phyloP scores from a whole-genome alignment of 2,329 filamentous ascomycete genomes.

The Thielaviopsis euricoi region DNA sequence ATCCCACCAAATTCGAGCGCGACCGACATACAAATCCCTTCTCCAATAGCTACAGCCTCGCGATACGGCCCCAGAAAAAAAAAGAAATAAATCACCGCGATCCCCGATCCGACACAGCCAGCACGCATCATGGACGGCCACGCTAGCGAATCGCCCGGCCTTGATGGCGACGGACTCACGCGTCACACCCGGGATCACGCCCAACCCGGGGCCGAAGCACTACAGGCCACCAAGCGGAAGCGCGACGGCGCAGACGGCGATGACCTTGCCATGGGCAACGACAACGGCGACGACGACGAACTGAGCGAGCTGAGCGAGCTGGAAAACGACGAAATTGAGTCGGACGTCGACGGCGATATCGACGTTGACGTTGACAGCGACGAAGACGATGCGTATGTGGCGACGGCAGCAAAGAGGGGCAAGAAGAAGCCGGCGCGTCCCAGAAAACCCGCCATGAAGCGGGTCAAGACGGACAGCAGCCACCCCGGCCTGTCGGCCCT shows the following conservation, averaged over 20 bases:
- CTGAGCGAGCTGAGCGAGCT: conserved; percentile 16
- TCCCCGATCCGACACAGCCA: not conserved
- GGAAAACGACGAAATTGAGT: not conserved
- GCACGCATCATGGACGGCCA: conserved; percentile 35
- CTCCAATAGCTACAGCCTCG: not conserved
- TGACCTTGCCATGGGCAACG: conserved; percentile 26
- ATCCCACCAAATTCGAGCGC: too few species aligned
- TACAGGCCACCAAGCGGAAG: conserved; percentile 39
- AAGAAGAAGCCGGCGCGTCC: conserved; percentile 25
- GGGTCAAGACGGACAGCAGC: conserved; percentile 43
- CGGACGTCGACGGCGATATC: not conserved
- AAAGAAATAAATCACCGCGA: too few species aligned
- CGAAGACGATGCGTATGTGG: conserved; percentile 20
- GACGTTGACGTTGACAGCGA: conserved; percentile 33
- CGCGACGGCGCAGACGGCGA: conserved; percentile 31
- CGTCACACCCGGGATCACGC: conserved; percentile 29
- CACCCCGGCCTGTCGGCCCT: conserved; percentile 25
- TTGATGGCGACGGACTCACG: conserved; percentile 29
- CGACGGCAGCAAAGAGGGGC: conserved; percentile 18
- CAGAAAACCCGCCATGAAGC: conserved; percentile 43
- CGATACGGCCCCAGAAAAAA: not conserved
- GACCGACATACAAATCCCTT: not conserved
- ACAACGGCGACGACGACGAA: conserved; percentile 26
- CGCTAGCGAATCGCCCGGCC: conserved; percentile 35
- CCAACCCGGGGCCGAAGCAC: conserved; percentile 39